phyloP scores from a whole-genome alignment of 306 rosid genomes.

The Cicer arietinum region DNA sequence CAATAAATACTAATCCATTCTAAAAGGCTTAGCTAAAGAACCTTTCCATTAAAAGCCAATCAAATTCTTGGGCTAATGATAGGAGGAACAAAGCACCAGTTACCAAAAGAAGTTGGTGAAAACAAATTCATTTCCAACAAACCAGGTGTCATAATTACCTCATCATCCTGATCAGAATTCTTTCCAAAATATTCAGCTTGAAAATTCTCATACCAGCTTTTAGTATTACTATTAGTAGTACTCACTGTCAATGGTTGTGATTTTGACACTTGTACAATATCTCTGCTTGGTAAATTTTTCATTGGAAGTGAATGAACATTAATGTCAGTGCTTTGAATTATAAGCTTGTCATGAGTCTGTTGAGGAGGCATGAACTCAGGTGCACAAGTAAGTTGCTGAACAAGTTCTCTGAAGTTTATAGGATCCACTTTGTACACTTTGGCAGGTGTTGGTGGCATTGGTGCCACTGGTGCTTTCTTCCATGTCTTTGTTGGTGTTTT shows the following conservation, averaged over 20 bases:
- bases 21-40: slow-evolving; percentile 33
- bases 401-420: slow-evolving; percentile 72
- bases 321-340: slow-evolving; percentile 38
- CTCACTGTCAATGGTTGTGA: background rate
- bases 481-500: slow-evolving; percentile 57
- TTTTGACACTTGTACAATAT: background rate
- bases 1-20: background rate
- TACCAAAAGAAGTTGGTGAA: slow-evolving; percentile 53
- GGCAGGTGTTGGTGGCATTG: slow-evolving; percentile 63
- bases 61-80: slow-evolving; percentile 54
- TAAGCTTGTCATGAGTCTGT: slow-evolving; percentile 18
- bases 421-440: slow-evolving; percentile 77
- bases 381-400: slow-evolving; percentile 79
- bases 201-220: slow-evolving; percentile 44
- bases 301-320: background rate
- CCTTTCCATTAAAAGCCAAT: slow-evolving; percentile 34
- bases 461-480: slow-evolving; percentile 73
- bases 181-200: slow-evolving; percentile 42
- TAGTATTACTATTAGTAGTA: slow-evolving; percentile 37
- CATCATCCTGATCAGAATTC: slow-evolving; percentile 13
- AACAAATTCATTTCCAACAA: slow-evolving; percentile 52
- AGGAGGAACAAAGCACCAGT: slow-evolving; percentile 54
- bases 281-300: background rate
- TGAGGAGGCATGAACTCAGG: slow-evolving; percentile 48
- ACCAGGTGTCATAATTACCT: background rate